A percentile compares a stretch with the other conserved stretches of the same genome.
phyloP scores from a whole-genome alignment of 2,329 filamentous ascomycete genomes.

The Pseudopithomyces chartarum region DNA sequence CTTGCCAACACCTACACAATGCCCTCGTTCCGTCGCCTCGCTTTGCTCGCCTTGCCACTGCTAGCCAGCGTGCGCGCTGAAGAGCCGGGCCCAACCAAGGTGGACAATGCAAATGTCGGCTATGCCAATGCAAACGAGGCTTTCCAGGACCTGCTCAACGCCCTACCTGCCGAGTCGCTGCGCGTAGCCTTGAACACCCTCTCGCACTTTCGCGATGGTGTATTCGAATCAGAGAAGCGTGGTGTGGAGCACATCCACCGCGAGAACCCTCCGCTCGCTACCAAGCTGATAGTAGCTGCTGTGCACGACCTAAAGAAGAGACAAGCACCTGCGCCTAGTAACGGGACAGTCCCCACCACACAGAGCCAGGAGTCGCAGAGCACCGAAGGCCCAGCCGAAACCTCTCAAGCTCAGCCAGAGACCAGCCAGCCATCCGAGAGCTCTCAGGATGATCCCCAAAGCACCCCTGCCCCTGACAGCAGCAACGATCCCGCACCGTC shows the following conservation, averaged over 20 bases:
- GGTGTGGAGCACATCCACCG: constrained; percentile 68
- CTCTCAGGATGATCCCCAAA: neutral
- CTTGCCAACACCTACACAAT: constrained; percentile 22
- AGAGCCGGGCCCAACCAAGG: constrained; percentile 25
- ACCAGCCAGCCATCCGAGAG: constrained; percentile 2
- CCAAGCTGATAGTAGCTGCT: constrained; percentile 67
- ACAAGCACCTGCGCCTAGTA: constrained; percentile 46
- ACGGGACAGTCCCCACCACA: constrained; percentile 25
- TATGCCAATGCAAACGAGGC: constrained; percentile 44
- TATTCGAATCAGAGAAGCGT: constrained; percentile 67
- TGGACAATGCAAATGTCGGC: constrained; percentile 21
- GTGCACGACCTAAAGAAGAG: constrained; percentile 55
- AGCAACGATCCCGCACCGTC: constrained; percentile 3
- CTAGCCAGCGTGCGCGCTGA: constrained; percentile 27
- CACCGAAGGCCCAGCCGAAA: constrained; percentile 4
- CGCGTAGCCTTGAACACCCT: constrained; percentile 70
- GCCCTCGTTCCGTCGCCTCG: constrained; percentile 36
- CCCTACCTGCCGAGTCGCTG: constrained; percentile 64
- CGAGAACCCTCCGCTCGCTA: constrained; percentile 65
- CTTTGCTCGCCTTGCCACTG: constrained; percentile 39
- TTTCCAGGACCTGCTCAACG: constrained; percentile 62
- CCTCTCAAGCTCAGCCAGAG: neutral
- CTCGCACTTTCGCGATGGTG: constrained; percentile 69
- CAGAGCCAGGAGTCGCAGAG: constrained; percentile 8
- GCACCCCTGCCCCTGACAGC: constrained; percentile 11